Conservation (phyloP, 1,284 basidiomycete genomes). For the Pseudomicrostroma phylloplanum region DNA sequence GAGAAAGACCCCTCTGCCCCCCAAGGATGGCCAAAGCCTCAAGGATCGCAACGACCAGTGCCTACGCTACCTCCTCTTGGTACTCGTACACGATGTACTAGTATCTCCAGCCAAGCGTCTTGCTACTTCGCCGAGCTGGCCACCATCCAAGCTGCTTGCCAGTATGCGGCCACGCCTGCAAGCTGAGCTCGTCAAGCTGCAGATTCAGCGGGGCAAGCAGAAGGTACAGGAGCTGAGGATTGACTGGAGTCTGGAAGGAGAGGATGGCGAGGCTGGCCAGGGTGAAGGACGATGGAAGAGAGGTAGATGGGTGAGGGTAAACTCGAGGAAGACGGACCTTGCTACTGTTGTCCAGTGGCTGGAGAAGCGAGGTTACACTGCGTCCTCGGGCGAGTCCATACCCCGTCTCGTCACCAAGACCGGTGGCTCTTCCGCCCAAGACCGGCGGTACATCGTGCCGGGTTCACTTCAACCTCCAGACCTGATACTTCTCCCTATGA, state of each 20-base stretch:
- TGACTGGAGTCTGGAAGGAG: slow-evolving; percentile 12
- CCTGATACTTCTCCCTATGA: slow-evolving; percentile 69
- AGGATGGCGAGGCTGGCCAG: slow-evolving; percentile 17
- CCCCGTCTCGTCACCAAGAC: slow-evolving; percentile 77
- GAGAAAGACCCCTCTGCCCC: not conserved
- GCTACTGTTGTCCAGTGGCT: slow-evolving; percentile 60
- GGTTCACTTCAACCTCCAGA: slow-evolving; percentile 62
- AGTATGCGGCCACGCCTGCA: slow-evolving; percentile 79
- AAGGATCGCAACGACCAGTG: too few species aligned
- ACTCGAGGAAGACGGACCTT: slow-evolving; percentile 19
- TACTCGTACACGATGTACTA: slow-evolving; percentile 42
- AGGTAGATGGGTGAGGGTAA: slow-evolving; percentile 45
- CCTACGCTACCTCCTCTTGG: slow-evolving; percentile 23
- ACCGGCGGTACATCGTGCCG: slow-evolving; percentile 41
- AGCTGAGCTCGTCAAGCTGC: slow-evolving; percentile 74
- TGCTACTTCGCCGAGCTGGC: slow-evolving; percentile 38
- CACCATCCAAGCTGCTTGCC: slow-evolving; percentile 47
- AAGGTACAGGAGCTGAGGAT: slow-evolving; percentile 31
- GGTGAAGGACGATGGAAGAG: slow-evolving; percentile 16
- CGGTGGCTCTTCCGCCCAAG: slow-evolving; percentile 47
- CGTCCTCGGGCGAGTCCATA: slow-evolving; percentile 53
- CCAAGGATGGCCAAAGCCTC: too few species aligned
- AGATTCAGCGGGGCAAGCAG: slow-evolving; percentile 56
- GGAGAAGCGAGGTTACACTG: slow-evolving; percentile 50
- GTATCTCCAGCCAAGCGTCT: slow-evolving; percentile 33